phyloP scores from a whole-genome alignment of 78 protist species.

The Diacronema lutheri region DNA sequence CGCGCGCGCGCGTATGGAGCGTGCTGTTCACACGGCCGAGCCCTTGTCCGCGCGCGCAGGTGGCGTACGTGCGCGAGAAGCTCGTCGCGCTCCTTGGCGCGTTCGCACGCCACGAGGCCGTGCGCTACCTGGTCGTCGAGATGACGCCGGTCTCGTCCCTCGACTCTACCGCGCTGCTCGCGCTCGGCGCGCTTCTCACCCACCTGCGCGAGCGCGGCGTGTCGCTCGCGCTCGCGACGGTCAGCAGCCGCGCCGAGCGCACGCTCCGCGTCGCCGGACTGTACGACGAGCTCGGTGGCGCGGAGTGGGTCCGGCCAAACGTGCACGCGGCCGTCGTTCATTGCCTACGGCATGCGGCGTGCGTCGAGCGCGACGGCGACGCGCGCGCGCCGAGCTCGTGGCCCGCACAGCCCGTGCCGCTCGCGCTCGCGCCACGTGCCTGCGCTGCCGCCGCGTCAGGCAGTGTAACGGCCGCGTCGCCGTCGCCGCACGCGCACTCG shows the following conservation, averaged over 20 bases:
- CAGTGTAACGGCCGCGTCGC: no score
- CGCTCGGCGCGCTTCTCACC: background rate
- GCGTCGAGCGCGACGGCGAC: no score
- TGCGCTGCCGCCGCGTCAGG: no score
- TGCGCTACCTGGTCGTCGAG: background rate
- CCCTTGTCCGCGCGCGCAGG: background rate
- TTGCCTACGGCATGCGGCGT: no score
- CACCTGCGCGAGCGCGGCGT: background rate
- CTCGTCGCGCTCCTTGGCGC: no score
- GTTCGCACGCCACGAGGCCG: background rate
- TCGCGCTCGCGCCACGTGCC: no score
- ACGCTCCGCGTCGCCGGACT: background rate
- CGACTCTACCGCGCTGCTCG: background rate
- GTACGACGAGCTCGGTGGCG: background rate
- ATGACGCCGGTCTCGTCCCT: background rate
- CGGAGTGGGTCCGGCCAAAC: no score
- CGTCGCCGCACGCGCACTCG: no score
- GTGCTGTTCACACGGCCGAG: background rate
- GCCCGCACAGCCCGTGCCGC: no score
- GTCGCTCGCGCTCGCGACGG: background rate
- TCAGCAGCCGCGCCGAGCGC: conserved; percentile 1
- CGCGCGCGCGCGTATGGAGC: background rate
- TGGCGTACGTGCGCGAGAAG: no score
- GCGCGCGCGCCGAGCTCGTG: no score
- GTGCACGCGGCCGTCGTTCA: no score